Conservation (phyloP, 345 rosid genomes). For the Citrus mangshanensis region DNA sequence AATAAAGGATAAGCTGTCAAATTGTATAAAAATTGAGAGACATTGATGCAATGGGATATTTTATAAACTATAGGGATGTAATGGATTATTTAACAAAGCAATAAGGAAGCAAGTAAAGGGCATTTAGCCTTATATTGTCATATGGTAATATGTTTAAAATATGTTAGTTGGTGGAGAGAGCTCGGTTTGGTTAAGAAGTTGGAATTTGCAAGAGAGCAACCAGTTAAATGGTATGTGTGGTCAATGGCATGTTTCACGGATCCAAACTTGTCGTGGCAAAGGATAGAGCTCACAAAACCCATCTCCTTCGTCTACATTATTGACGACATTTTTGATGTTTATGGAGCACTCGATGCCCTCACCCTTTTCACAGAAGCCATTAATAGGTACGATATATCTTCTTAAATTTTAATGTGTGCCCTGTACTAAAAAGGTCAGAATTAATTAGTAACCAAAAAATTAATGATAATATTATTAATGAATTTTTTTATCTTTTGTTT, state of each 20-base stretch:
- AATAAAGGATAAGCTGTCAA: no score
- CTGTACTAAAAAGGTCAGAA: no score
- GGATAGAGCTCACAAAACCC: slow-evolving; percentile 47
- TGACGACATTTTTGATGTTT: slow-evolving; percentile 55
- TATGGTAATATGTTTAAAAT: no score
- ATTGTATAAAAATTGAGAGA: no score
- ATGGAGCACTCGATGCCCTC: background rate
- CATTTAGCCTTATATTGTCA: no score
- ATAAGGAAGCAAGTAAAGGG: no score
- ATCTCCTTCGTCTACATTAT: slow-evolving; percentile 51
- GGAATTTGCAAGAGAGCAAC: slow-evolving; percentile 50
- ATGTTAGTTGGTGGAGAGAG: slow-evolving; percentile 58
- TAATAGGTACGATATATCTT: slow-evolving; percentile 25
- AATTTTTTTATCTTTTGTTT: background rate
- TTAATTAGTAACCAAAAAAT: no score
- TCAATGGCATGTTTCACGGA: slow-evolving; percentile 42
- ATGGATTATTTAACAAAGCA: no score
- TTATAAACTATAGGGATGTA: no score
- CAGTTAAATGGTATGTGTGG: slow-evolving; percentile 53
- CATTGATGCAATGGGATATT: no score
- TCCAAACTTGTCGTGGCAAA: slow-evolving; percentile 39
- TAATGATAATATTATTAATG: background rate
- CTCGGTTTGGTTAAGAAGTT: slow-evolving; percentile 40
- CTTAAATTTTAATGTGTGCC: no score
- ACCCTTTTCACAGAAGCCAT: slow-evolving; percentile 41